Percentiles rank a stretch among this genome's conserved stretches.
These are phyloP conservation scores for Schrenkiella parvula DNA, from an alignment of 345 rosid genomes.

Conservation along the genomic window DNA sequence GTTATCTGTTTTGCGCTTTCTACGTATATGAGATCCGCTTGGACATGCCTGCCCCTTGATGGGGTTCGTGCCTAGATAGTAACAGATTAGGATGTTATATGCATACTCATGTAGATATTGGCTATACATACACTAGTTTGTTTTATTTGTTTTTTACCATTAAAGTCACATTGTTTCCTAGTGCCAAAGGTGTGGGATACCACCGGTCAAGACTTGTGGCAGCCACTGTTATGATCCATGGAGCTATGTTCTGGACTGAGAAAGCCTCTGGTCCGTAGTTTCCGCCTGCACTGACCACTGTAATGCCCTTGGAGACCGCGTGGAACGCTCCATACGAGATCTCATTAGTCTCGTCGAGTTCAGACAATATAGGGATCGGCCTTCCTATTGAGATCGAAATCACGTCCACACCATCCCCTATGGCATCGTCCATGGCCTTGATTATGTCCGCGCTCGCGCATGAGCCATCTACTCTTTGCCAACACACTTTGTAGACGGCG, in stretches of 20 bases:
- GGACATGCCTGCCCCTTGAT: not conserved
- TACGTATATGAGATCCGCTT: not conserved
- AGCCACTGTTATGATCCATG: conserved; percentile 54
- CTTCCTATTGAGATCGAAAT: conserved; percentile 25
- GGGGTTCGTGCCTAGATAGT: conserved; percentile 41
- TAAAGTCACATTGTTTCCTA: conserved; percentile 38
- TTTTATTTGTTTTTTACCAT: conserved; percentile 2
- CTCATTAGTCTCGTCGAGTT: conserved; percentile 17
- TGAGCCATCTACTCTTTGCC: not conserved
- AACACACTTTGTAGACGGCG: conserved; percentile 48
- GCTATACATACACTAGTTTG: not conserved
- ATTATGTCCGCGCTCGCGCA: conserved; percentile 37
- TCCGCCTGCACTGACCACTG: conserved; percentile 41
- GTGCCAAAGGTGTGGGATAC: conserved; percentile 37
- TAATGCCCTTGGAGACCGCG: conserved; percentile 44
- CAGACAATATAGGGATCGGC: conserved; percentile 22
- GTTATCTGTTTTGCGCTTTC: not conserved
- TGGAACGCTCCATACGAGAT: conserved; percentile 44
- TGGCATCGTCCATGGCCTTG: conserved; percentile 55
- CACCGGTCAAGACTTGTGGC: conserved; percentile 48
- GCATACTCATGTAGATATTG: not conserved
- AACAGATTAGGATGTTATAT: not conserved
- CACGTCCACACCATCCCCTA: conserved; percentile 36
- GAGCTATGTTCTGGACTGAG: conserved; percentile 42
- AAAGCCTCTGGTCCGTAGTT: conserved; percentile 39